Percentiles rank a stretch among this genome's conserved stretches.
Evolutionary conservation across 371 early-diverging fungal genomes (phyloP).

Genomic region (Chytridium lagenaria): DNA sequence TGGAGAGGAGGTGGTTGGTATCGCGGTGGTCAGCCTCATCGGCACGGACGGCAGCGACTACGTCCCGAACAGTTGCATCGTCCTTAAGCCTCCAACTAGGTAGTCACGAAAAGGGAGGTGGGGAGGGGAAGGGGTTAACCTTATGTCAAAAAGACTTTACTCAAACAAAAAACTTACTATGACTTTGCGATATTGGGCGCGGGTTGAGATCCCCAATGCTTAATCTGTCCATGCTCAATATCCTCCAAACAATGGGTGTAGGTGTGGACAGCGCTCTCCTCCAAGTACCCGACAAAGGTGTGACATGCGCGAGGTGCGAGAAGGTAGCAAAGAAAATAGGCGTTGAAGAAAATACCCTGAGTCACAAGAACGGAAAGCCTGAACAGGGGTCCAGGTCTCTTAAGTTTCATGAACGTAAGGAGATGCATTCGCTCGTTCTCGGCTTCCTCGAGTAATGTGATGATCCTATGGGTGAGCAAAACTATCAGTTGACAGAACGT

Average conservation of each 20-base stretch:
- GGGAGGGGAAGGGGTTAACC: no score
- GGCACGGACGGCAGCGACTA: slow-evolving; percentile 93
- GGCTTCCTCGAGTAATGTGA: slow-evolving; percentile 41
- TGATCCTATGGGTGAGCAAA: slow-evolving; percentile 63
- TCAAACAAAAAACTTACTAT: slow-evolving; percentile 55
- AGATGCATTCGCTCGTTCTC: slow-evolving; percentile 54
- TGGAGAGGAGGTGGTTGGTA: slow-evolving; percentile 90
- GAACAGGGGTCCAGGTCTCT: slow-evolving; percentile 69
- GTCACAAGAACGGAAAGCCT: slow-evolving; percentile 66
- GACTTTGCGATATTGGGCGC: slow-evolving; percentile 79
- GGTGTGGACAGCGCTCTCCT: slow-evolving; percentile 93
- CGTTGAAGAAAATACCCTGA: slow-evolving; percentile 92
- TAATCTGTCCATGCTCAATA: slow-evolving; percentile 75
- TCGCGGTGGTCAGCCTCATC: slow-evolving; percentile 97
- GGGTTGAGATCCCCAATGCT: slow-evolving; percentile 43
- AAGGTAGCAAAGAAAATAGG: slow-evolving; percentile 85
- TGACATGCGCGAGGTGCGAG: slow-evolving; percentile 85
- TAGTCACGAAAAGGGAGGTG: no score
- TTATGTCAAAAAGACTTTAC: neutral
- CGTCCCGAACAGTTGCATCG: slow-evolving; percentile 85
- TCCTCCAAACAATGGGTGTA: slow-evolving; percentile 92
- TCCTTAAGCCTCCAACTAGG: slow-evolving; percentile 78
- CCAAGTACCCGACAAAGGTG: slow-evolving; percentile 71
- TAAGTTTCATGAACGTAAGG: slow-evolving; percentile 52
- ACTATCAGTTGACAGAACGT: neutral